Evolutionary conservation across 768 basidiomycete species (phyloP).

Genomic region (Amanita exitialis): DNA sequence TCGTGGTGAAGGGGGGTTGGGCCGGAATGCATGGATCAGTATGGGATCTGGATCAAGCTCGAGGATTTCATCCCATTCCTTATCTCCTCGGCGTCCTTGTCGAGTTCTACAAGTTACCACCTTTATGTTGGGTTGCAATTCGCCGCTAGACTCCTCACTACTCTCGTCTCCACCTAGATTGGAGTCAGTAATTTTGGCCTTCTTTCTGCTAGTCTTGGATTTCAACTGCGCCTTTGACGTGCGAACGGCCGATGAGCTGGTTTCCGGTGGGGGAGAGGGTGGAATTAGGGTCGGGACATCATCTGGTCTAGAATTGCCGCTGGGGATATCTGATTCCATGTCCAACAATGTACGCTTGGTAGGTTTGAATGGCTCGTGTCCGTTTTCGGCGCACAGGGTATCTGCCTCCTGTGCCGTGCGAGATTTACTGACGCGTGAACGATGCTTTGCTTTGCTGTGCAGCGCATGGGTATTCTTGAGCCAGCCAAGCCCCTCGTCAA

Average conservation of each 20-base stretch:
- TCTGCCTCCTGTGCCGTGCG: background rate
- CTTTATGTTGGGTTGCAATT: slow-evolving; percentile 17
- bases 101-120: slow-evolving; percentile 19
- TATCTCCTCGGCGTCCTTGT: slow-evolving; percentile 12
- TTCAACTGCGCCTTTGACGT: slow-evolving; percentile 11
- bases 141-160: slow-evolving; percentile 19
- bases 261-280: slow-evolving; percentile 55
- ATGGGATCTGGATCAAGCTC: slow-evolving; percentile 25
- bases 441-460: background rate
- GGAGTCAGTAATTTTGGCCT: slow-evolving; percentile 28
- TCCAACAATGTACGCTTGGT: slow-evolving; percentile 34
- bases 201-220: slow-evolving; percentile 39
- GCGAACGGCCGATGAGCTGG: slow-evolving; percentile 13
- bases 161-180: slow-evolving; percentile 13
- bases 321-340: slow-evolving; percentile 16
- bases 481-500: slow-evolving; percentile 4
- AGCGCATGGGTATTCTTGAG: background rate
- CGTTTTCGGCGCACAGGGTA: slow-evolving; percentile 9
- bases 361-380: slow-evolving; percentile 16
- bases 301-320: slow-evolving; percentile 10
- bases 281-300: slow-evolving; percentile 36
- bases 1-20: slow-evolving; percentile 15
- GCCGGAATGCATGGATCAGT: slow-evolving; percentile 21
- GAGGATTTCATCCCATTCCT: slow-evolving; percentile 17
- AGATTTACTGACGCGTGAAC: background rate